Base-by-base conservation (phyloP, 805 yeast genomes). In the Monosporozyma yasuniensis region DNA sequence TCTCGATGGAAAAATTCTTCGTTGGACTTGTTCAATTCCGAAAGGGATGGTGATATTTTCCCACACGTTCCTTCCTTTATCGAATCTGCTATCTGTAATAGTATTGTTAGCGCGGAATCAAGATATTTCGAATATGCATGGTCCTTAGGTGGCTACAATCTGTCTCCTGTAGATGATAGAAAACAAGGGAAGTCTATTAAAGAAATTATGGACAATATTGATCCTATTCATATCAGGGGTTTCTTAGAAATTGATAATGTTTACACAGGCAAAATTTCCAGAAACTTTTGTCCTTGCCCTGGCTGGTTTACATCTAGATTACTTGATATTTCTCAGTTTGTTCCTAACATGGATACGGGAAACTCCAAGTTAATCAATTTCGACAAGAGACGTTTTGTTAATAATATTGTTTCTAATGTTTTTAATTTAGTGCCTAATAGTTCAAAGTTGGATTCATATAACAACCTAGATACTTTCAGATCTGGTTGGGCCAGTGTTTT, bases 301-400 rank as follows among this genome's bases (percentile, higher is more conserved):
- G 97, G 97, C 10, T 91, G 98, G 98, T 72, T 88, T 47, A 72
- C 84, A 22, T 91, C 85, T 57, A 80, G 95, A 53, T 69, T 91
- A 54, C 63, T 89, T 49, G 96, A 87, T 60, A 79, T 83, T 52
- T 80, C 83, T 1, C 81, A 84, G 54, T 82, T 77, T 60, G 81
- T 88, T 47, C 95, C 96, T 18, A 86, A 84, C 58, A 85, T 81
- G 79, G 78, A 83, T 47, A 74, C 79, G 38, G 81, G 76, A 52
- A 78, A 82, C 59, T 74, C 83, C 2, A 72, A 75, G 32, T 69
- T 84, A 53, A 79, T 90, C 57, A 90, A 91, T 61, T 91, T 90
- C 66, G 96, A 88, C 66, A 91, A 91, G 68, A 76, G 84, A 52
- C 74, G 91, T 47, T 84, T 80, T 64, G 77, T 79, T 4, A 79